Evolutionary conservation across 805 yeast species (phyloP), one percentile per base, ranked within the genome.

Genomic region (Candida michaelii): DNA sequence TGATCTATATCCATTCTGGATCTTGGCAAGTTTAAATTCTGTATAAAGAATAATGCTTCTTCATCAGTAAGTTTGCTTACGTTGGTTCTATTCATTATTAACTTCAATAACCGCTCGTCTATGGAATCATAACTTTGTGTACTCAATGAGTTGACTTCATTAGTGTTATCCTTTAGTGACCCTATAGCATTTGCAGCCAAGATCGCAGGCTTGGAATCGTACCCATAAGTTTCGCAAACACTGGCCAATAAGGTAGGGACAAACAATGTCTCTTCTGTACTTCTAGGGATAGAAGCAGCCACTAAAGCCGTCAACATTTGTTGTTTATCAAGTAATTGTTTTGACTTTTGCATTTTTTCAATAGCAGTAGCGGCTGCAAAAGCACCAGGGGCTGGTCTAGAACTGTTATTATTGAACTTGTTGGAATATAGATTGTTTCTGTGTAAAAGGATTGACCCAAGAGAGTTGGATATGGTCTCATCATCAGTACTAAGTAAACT

Each of bases 191-290:
- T 76, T 4, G 89, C 89, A 0, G 91, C 80, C 43, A 81, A 64
- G 11, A 80, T 69, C n/a, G 89, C 82, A 1, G 87, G 82, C 47
- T 77, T 80, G 1, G 89, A 82, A 39, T 79, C 76, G 57, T 82
- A 82, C 0, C 93, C 91, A 59, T 81, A 85, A 1, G 74, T 77
- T 52, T 80, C 81, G 45, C 88, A 83, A 38, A 85, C 73, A 43
- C 80, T 76, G 5, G 89, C 85, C 45, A 85, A 63, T 38, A 85
- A 60, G 6, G 86, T 80, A 0, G 93, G 91, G 27, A 83, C 79
- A 52, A 84, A 83, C 31, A 85, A 63, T 0, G 89, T 84, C 56
- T 85, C 93, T 52, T 83, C 90, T 0, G 91, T 85, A 13, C 85
- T 77, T 55, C 93, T 67, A 5, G 91, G 93, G 8, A 83, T 75